A percentile compares a stretch with the other conserved stretches of the same genome.
Conservation (phyloP, 805 yeast species). For the Sporopachydermia lactativora region DNA sequence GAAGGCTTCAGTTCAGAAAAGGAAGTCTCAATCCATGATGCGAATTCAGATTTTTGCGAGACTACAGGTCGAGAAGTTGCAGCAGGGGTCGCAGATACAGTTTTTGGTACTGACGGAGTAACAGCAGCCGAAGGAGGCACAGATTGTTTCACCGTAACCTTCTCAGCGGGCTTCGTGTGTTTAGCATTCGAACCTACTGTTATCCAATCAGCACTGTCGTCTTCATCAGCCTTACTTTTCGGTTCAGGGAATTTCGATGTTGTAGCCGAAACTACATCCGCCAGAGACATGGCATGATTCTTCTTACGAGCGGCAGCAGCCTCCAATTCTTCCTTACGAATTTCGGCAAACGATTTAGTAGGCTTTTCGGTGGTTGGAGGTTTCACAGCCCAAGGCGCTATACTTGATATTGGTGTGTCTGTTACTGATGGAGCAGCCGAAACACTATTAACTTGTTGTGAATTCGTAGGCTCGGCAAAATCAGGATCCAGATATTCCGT, state of each 20-base stretch:
- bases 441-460: background rate
- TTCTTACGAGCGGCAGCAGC: constrained; percentile 4
- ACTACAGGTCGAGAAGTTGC: constrained; percentile 6
- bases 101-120: constrained; percentile 8
- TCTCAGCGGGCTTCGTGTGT: background rate
- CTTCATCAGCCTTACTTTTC: constrained; percentile 2
- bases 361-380: constrained; percentile 11
- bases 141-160: too few relatives aligned
- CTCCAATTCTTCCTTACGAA: constrained; percentile 22
- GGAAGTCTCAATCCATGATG: constrained; percentile 24
- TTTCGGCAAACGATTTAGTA: constrained; percentile 21
- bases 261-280: constrained; percentile 2
- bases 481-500: background rate
- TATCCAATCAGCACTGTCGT: constrained; percentile 2
- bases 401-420: background rate
- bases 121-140: constrained; percentile 10
- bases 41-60: constrained; percentile 18
- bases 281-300: background rate
- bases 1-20: constrained; percentile 48
- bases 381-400: constrained; percentile 6
- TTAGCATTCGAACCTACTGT: constrained; percentile 3
- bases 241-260: too few relatives aligned
- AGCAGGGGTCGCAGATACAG: constrained; percentile 8
- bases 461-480: background rate
- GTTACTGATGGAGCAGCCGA: background rate